phyloP scores from a whole-genome alignment of 345 rosid genomes.

The Noccaea caerulescens region DNA sequence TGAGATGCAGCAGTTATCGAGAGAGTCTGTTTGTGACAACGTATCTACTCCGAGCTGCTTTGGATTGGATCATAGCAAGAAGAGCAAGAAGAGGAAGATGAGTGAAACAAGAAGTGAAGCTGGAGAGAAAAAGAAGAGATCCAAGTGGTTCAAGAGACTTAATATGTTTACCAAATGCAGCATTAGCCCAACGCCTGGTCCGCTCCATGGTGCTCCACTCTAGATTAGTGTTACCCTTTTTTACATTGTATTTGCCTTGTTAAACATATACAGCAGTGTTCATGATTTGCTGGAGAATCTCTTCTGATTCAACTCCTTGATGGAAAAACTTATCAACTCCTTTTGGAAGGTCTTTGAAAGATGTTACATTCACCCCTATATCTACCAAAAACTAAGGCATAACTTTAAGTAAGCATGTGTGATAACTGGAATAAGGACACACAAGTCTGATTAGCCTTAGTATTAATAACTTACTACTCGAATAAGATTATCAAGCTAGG shows the following conservation, averaged over 20 bases:
- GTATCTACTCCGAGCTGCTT: slow-evolving; percentile 23
- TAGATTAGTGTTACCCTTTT: neutral
- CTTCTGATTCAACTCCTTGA: neutral
- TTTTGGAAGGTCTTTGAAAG: slow-evolving; percentile 13
- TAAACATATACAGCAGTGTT: slow-evolving; percentile 13
- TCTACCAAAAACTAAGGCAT: neutral
- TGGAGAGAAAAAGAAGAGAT: slow-evolving; percentile 34
- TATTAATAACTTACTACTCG: too few species aligned
- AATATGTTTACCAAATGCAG: slow-evolving; percentile 40
- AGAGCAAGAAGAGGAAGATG: slow-evolving; percentile 44
- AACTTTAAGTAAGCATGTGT: neutral
- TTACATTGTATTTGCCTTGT: neutral
- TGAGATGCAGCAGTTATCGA: slow-evolving; percentile 43
- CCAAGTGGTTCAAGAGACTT: slow-evolving; percentile 43
- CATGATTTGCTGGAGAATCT: neutral
- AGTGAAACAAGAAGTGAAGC: slow-evolving; percentile 36
- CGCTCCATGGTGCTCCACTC: neutral
- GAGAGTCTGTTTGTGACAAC: slow-evolving; percentile 32
- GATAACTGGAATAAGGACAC: neutral
- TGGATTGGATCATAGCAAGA: slow-evolving; percentile 46
- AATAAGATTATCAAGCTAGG: neutral
- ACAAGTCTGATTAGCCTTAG: neutral
- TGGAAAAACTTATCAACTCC: neutral
- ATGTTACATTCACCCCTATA: slow-evolving; percentile 8
- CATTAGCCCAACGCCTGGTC: slow-evolving; percentile 13